Conservation (phyloP, 129 eudicot species). For the Helichrysum umbraculigerum region DNA sequence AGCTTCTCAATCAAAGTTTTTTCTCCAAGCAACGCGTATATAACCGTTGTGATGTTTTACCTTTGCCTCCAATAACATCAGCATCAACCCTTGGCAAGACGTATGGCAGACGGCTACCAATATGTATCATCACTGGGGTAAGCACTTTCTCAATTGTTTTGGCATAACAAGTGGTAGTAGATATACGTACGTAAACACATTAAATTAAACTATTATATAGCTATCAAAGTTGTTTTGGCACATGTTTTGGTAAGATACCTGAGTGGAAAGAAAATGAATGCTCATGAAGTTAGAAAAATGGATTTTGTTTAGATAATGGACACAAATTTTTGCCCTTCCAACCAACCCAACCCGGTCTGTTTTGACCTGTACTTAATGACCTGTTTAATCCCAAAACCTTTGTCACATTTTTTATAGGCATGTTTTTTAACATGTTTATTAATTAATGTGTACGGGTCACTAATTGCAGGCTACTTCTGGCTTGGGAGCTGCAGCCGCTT, state of each 20-base stretch:
- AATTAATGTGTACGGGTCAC: slow-evolving; percentile 16
- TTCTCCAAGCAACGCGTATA: slow-evolving; percentile 25
- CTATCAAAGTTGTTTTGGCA: no score
- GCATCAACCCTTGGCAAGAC: slow-evolving; percentile 10
- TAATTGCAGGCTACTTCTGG: slow-evolving; percentile 85
- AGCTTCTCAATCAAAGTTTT: slow-evolving; percentile 32
- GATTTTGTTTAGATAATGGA: no score
- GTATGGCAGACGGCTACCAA: slow-evolving; percentile 30
- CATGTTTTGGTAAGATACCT: no score
- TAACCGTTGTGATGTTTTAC: slow-evolving; percentile 31
- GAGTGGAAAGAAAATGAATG: no score
- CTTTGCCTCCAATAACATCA: slow-evolving; percentile 30
- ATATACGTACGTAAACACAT: no score
- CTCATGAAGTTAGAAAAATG: no score
- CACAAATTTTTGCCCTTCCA: no score
- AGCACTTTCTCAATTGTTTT: slow-evolving; percentile 25
- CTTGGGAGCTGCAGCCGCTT: slow-evolving; percentile 87
- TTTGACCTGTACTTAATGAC: no score
- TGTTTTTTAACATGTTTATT: slow-evolving; percentile 5
- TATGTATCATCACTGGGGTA: slow-evolving; percentile 92
- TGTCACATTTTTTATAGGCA: background rate
- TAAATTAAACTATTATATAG: no score
- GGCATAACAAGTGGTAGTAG: background rate
- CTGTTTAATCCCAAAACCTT: no score
- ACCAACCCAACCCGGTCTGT: no score